phyloP scores from a whole-genome alignment of 768 basidiomycete genomes.

The Boletellus sp. region DNA sequence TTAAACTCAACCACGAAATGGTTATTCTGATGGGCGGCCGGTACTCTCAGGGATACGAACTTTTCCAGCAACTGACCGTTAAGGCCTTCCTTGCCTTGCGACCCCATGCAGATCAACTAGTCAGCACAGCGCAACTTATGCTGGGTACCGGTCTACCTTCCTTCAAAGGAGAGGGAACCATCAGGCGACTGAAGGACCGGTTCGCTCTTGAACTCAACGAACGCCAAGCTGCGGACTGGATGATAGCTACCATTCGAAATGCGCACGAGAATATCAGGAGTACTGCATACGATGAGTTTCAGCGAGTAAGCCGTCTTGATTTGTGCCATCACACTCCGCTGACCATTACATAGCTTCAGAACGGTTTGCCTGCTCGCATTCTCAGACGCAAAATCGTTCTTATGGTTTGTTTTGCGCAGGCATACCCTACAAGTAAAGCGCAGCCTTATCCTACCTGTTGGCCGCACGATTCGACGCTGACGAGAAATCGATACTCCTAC shows the following conservation, averaged over 20 bases:
- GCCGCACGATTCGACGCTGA: background rate
- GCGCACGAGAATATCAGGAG: constrained; percentile 94
- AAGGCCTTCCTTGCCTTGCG: constrained; percentile 96
- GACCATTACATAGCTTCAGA: constrained; percentile 40
- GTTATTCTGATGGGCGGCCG: constrained; percentile 95
- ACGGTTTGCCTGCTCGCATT: constrained; percentile 33
- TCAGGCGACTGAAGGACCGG: constrained; percentile 79
- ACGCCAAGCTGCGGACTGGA: constrained; percentile 89
- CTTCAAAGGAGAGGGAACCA: constrained; percentile 95
- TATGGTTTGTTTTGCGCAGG: constrained; percentile 16
- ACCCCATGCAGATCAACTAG: constrained; percentile 88
- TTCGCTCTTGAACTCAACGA: constrained; percentile 83
- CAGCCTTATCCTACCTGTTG: background rate
- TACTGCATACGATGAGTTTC: constrained; percentile 95
- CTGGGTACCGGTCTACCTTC: constrained; percentile 91
- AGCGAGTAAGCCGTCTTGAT: constrained; percentile 53
- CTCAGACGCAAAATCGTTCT: background rate
- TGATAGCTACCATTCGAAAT: constrained; percentile 84
- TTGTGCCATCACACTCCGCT: constrained; percentile 1
- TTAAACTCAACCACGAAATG: constrained; percentile 99
- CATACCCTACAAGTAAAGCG: constrained; percentile 29
- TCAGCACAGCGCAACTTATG: constrained; percentile 90
- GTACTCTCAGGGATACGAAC: constrained; percentile 88
- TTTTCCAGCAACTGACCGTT: constrained; percentile 90
- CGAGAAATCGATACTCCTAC: background rate